Evolutionary conservation across 1,139 yeast genomes (phyloP), one percentile per base, ranked within the genome.

Genomic region (Nakaseomyces sp.): DNA sequence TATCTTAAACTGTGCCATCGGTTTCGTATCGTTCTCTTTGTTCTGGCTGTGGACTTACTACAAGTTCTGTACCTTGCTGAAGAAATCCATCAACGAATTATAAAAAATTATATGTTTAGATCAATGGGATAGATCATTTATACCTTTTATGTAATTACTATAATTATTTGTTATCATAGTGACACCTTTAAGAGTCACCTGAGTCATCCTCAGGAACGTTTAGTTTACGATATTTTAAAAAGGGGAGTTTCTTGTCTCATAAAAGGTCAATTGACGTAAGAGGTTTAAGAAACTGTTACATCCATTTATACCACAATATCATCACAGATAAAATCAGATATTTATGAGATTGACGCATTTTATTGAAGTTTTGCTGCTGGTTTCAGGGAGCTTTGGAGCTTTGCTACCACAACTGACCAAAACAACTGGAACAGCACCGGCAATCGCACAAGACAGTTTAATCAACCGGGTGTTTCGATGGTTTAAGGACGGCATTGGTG

Each of bases 11-110:
- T 79, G 84, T 33, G 58, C 79, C 0, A 61, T 88, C 7, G 81
- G 93, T 0, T 87, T 87, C 61, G 82, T 75, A 0, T 85, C 89
- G 46, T 91, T 89, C 57, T 64, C 69, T 0, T 57, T 84, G 42
- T 85, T 85, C 56, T 89, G 91, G 81, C 51, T 87, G 25, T 91
- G 95, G 91, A 69, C 75, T 35, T 68, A 78, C 52, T 76, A 71
- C 59, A 78, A 76, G 52, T 61, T 76, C 52, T 72, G 60, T 55
- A 61, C 57, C 3, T 47, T 67, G 39, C 55, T 66, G 30, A 54
- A 54, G 35, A 54, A 54, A 39, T 47, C 58, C 2, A 44, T 61
- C 16, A 49, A 52, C 28, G 54, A 52, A 18, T 38, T 60, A 37
- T 58, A 48, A 36, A 25, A 18, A 10, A 5, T 17, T 8, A 8